These are phyloP conservation scores for Aspergillus sp. DNA, from an alignment of 2,329 filamentous ascomycete genomes.

Conservation along the genomic window DNA sequence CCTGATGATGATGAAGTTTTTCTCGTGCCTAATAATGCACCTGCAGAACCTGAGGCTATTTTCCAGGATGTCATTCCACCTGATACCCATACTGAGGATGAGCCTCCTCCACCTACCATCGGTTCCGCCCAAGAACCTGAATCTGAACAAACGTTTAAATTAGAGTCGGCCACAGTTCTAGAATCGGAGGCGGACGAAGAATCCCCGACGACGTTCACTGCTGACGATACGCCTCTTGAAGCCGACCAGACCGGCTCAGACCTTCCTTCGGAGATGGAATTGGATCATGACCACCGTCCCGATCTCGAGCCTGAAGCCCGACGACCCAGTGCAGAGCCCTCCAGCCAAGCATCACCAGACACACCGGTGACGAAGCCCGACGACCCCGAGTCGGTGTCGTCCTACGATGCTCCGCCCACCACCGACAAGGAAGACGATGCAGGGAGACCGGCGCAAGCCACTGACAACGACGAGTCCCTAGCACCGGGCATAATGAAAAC, in stretches of 20 bases:
- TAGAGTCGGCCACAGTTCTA: neutral
- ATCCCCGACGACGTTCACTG: neutral
- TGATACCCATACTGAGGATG: conserved; percentile 7
- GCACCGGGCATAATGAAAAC: conserved; percentile 47
- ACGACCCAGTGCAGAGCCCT: conserved; percentile 23
- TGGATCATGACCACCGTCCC: conserved; percentile 5
- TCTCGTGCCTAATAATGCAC: conserved; percentile 21
- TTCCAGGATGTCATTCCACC: conserved; percentile 4
- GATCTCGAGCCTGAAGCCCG: conserved; percentile 12
- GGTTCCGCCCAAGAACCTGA: neutral
- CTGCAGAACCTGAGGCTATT: neutral
- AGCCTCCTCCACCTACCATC: conserved; percentile 1
- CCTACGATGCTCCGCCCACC: conserved; percentile 24
- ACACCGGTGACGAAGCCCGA: conserved; percentile 38
- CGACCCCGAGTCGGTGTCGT: conserved; percentile 38
- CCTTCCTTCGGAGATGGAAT: conserved; percentile 6
- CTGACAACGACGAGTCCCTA: conserved; percentile 33
- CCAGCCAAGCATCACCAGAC: conserved; percentile 36
- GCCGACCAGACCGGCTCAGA: conserved; percentile 2
- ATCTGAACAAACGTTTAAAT: conserved; percentile 1
- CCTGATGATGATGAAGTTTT: conserved; percentile 30
- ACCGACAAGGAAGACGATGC: conserved; percentile 17
- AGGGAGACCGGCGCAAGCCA: conserved; percentile 4
- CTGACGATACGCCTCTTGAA: conserved; percentile 8
- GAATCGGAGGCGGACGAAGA: conserved; percentile 1